Conservation (phyloP, 176 grass and related monocot genomes). For the Lolium multiflorum region DNA sequence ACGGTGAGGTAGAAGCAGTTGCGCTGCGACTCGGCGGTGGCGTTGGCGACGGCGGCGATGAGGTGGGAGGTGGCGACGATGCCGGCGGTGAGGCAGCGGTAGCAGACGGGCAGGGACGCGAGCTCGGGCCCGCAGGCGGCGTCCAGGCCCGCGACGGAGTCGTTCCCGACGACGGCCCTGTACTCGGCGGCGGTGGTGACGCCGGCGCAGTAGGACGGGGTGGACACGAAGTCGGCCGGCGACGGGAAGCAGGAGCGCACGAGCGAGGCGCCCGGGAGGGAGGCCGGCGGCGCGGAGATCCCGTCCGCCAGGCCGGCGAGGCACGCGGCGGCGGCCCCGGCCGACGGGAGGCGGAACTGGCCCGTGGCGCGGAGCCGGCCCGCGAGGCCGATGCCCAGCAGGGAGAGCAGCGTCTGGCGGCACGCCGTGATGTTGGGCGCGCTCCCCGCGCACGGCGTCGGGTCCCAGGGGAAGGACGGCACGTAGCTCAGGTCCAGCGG, state of each 20-base stretch:
- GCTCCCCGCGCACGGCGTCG: slow-evolving; percentile 38
- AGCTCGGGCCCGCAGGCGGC: slow-evolving; percentile 62
- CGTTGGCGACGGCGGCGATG: slow-evolving; percentile 52
- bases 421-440: slow-evolving; percentile 56
- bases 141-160: slow-evolving; percentile 42
- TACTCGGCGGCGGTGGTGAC: slow-evolving; percentile 52
- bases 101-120: slow-evolving; percentile 26
- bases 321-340: slow-evolving; percentile 50
- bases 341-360: slow-evolving; percentile 66
- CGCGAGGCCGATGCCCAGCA: slow-evolving; percentile 63
- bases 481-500: slow-evolving; percentile 75
- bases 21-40: background rate
- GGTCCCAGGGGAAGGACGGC: slow-evolving; percentile 73
- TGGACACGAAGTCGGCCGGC: slow-evolving; percentile 38
- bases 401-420: slow-evolving; percentile 62
- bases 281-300: slow-evolving; percentile 40
- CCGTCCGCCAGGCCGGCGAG: background rate
- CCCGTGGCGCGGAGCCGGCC: slow-evolving; percentile 67
- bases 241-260: slow-evolving; percentile 56
- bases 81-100: slow-evolving; percentile 49
- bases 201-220: slow-evolving; percentile 63
- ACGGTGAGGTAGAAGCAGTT: slow-evolving; percentile 79
- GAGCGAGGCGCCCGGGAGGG: slow-evolving; percentile 46
- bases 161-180: slow-evolving; percentile 47
- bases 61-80: slow-evolving; percentile 53